Percentiles rank a stretch among this genome's conserved stretches.
These are phyloP conservation scores for Yamagishiella unicocca DNA, from an alignment of 139 green algal species.

Conservation along the genomic window DNA sequence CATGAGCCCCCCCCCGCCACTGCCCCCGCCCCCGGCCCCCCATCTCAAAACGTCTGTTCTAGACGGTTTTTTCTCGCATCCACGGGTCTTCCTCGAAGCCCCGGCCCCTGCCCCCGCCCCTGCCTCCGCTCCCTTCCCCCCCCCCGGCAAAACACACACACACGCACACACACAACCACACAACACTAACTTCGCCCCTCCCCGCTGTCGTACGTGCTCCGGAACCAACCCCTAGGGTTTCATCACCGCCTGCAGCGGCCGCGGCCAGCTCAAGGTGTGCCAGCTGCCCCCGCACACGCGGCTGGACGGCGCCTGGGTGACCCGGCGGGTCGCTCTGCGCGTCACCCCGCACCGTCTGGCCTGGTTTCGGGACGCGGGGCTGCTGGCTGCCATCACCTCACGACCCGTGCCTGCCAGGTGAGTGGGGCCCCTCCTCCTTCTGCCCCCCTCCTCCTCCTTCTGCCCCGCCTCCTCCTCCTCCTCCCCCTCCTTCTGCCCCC, in stretches of 20 bases:
- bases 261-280: slow-evolving; percentile 78
- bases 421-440: neutral
- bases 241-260: slow-evolving; percentile 64
- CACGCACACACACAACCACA: no score
- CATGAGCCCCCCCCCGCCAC: neutral
- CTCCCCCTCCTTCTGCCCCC: no score
- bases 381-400: slow-evolving; percentile 72
- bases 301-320: slow-evolving; percentile 82
- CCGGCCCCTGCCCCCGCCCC: neutral
- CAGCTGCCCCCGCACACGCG: slow-evolving; percentile 78
- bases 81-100: no score
- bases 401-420: slow-evolving; percentile 47
- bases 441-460: neutral
- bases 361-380: slow-evolving; percentile 69
- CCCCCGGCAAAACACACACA: no score
- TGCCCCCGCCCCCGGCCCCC: no score
- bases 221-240: slow-evolving; percentile 82
- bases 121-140: neutral
- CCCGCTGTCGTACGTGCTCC: neutral
- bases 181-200: neutral
- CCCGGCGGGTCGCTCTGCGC: slow-evolving; percentile 68
- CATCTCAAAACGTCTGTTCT: no score
- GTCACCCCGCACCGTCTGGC: slow-evolving; percentile 71
- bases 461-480: no score
- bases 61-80: no score